These are phyloP conservation scores for Dryas octopetala DNA, from an alignment of 306 rosid genomes.

Conservation along the genomic window DNA sequence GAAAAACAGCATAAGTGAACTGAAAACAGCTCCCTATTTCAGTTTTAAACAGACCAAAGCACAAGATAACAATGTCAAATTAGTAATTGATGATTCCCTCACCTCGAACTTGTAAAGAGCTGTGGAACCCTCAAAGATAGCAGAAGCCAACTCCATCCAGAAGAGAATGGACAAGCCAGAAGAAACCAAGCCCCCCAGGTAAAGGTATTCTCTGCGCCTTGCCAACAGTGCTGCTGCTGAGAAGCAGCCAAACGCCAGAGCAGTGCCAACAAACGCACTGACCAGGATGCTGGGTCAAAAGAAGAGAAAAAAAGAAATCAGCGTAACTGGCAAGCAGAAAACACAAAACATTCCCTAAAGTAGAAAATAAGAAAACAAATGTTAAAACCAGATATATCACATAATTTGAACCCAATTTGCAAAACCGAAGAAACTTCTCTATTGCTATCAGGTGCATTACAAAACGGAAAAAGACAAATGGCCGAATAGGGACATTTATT, in stretches of 20 bases:
- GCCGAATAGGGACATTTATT: too few species aligned
- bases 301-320: slow-evolving; percentile 8
- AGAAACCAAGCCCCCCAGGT: slow-evolving; percentile 87
- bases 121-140: slow-evolving; percentile 74
- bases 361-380: too few species aligned
- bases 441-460: too few species aligned
- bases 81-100: background rate
- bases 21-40: background rate
- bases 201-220: slow-evolving; percentile 88
- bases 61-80: background rate
- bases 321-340: background rate
- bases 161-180: slow-evolving; percentile 81
- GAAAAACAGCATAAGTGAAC: background rate
- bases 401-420: too few species aligned
- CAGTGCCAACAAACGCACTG: slow-evolving; percentile 77
- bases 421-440: too few species aligned
- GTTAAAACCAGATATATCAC: too few species aligned
- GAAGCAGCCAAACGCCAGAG: slow-evolving; percentile 84
- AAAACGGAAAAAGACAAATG: too few species aligned
- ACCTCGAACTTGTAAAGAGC: slow-evolving; percentile 87
- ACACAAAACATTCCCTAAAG: background rate
- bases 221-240: slow-evolving; percentile 88
- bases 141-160: slow-evolving; percentile 85
- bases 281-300: slow-evolving; percentile 54
- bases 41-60: background rate